Evolutionary conservation across 2,329 filamentous ascomycete genomes (phyloP), one percentile per base, ranked within the genome.

Genomic region (Setomelanomma holmii): DNA sequence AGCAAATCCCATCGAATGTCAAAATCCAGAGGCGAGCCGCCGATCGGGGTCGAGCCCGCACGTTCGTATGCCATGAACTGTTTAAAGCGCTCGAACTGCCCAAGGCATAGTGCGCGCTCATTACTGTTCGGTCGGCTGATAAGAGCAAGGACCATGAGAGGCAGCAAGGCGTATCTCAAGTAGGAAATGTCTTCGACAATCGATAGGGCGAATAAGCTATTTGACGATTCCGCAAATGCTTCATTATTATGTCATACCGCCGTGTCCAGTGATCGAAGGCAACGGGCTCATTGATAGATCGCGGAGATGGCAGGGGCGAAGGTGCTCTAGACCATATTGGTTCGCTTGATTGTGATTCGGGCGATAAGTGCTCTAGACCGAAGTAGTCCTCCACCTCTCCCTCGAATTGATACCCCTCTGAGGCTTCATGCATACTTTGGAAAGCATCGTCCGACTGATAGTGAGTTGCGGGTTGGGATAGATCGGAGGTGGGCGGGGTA

Each of bases 1-100:
- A 67, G 54, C 11, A 45, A 57, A 8, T 61, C 60, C 62, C 62
- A 67, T n/a, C 62, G 55, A 30, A 67, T 64, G 12, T 60, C 49
- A 10, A 64, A 47, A 0, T 54, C 41, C 4, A 66, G 42, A 3
- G 54, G 12, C 16, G 56, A 48, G 6, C 56, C 57, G 6, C 53
- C 59, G 23, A 50, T 47, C 10, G 59, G 51, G 24, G 46, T 53
- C 10, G 46, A 17, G 19, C 45, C 34, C 21, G 39, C 27, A n/a
- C 11, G 16, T 33, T 51, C 36, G 20, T 43, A 42, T 5, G 30
- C 34, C 48, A 61, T 60, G 38, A 43, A 54, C 4, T 47, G 27
- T 27, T 61, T 53, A 33, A 61, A 61, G 19, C 41, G 52, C 4
- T 42, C 46, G 35, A 55, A 56, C 21, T 45, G 60, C 11, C 35